A percentile compares a stretch with the other conserved stretches of the same genome.
These are phyloP conservation scores for Tylopilus vinaceipallidus DNA, from an alignment of 768 basidiomycete genomes.

Conservation along the genomic window DNA sequence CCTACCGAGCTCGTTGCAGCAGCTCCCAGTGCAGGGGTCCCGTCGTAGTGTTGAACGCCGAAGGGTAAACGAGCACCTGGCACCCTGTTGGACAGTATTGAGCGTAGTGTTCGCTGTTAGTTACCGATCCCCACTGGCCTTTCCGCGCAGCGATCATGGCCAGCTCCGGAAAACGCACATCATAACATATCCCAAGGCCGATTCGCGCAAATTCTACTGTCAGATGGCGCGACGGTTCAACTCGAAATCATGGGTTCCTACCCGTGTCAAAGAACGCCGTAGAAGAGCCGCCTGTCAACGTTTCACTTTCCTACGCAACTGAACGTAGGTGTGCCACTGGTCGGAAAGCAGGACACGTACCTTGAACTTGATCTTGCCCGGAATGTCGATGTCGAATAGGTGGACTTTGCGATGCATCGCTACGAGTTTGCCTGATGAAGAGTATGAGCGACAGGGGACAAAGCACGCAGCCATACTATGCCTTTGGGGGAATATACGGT, in stretches of 20 bases:
- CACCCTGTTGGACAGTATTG: slow-evolving; percentile 52
- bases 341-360: slow-evolving; percentile 34
- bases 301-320: slow-evolving; percentile 75
- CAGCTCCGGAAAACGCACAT: slow-evolving; percentile 92
- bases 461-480: slow-evolving; percentile 18
- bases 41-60: slow-evolving; percentile 94
- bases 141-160: slow-evolving; percentile 86
- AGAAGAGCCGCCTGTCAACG: slow-evolving; percentile 70
- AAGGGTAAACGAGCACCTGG: slow-evolving; percentile 86
- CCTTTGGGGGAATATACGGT: slow-evolving; percentile 87
- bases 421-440: slow-evolving; percentile 73
- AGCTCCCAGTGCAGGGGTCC: slow-evolving; percentile 97
- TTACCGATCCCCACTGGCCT: slow-evolving; percentile 43
- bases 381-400: slow-evolving; percentile 96
- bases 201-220: slow-evolving; percentile 89
- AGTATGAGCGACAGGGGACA: background rate
- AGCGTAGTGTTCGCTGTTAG: background rate
- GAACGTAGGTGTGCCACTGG: background rate
- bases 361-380: slow-evolving; percentile 88
- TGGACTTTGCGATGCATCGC: slow-evolving; percentile 93
- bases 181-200: slow-evolving; percentile 95
- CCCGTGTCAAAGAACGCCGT: slow-evolving; percentile 88
- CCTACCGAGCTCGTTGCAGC: slow-evolving; percentile 78
- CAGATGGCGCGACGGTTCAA: background rate
- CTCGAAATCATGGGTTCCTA: slow-evolving; percentile 27